Conservation (phyloP, 2,329 filamentous ascomycete species). For the Neophaeococcomyces aloes region DNA sequence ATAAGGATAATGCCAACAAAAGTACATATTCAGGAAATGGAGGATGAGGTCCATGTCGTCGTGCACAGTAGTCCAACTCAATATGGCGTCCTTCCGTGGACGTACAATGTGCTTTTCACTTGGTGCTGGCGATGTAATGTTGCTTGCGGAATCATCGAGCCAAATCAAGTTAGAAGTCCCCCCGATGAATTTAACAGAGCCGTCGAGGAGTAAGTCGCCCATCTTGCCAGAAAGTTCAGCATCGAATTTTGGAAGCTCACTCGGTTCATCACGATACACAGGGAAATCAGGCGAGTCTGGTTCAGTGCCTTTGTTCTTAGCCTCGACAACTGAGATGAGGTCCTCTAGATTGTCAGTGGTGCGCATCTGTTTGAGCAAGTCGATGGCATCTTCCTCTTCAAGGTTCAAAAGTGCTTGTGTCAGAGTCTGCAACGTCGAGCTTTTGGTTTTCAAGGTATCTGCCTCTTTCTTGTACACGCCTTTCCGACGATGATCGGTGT, state of each 20-base stretch:
- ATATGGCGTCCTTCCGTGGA: constrained; percentile 57
- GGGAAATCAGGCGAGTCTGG: constrained; percentile 27
- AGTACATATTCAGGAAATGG: constrained; percentile 94
- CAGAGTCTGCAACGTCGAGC: constrained; percentile 80
- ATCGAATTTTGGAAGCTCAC: constrained; percentile 45
- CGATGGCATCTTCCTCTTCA: constrained; percentile 72
- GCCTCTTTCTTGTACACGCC: constrained; percentile 93
- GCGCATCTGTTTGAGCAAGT: constrained; percentile 74
- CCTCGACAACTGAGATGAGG: constrained; percentile 49
- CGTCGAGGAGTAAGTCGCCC: constrained; percentile 80
- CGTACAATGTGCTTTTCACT: constrained; percentile 34
- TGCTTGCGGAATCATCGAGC: constrained; percentile 42
- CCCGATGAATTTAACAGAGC: constrained; percentile 80
- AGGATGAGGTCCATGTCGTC: constrained; percentile 66
- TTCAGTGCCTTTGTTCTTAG: constrained; percentile 40
- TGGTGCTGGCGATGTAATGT: constrained; percentile 8
- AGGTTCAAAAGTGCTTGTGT: constrained; percentile 89
- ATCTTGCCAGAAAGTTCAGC: constrained; percentile 82
- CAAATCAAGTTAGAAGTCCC: constrained; percentile 91
- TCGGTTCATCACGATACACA: constrained; percentile 28
- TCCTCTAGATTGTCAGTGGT: constrained; percentile 66
- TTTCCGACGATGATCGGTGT: constrained; percentile 89
- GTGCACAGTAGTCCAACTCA: constrained; percentile 81
- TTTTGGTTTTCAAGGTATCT: constrained; percentile 75
- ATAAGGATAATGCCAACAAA: constrained; percentile 94